phyloP scores from a whole-genome alignment of 1,139 yeast genomes.

The Protomyces macrosporus region DNA sequence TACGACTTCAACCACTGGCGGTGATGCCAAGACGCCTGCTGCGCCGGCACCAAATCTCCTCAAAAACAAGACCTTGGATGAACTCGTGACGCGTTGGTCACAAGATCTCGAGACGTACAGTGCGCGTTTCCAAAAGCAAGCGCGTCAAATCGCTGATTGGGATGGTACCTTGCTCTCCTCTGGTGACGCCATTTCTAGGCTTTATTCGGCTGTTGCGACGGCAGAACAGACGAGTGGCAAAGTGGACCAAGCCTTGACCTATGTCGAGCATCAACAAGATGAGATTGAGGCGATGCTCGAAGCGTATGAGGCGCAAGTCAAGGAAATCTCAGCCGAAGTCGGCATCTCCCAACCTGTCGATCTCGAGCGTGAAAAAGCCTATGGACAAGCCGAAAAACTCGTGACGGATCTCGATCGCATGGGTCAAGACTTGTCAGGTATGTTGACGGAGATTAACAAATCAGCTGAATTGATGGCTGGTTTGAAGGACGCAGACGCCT shows the following conservation, averaged over 20 bases:
- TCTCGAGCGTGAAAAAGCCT: constrained; percentile 85
- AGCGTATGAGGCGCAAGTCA: constrained; percentile 82
- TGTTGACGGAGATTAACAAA: constrained; percentile 79
- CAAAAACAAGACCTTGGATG: constrained; percentile 88
- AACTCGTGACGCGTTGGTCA: constrained; percentile 89
- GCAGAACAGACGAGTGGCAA: constrained; percentile 83
- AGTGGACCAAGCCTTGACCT: constrained; percentile 79
- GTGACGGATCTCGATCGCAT: constrained; percentile 75
- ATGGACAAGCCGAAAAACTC: constrained; percentile 69
- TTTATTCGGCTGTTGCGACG: constrained; percentile 69
- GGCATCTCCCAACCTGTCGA: constrained; percentile 50
- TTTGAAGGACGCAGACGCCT: constrained; percentile 42
- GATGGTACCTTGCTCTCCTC: constrained; percentile 77
- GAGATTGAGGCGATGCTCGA: constrained; percentile 79
- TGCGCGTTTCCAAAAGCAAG: constrained; percentile 68
- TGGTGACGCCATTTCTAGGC: constrained; percentile 74
- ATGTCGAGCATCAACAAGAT: constrained; percentile 86
- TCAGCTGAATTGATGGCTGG: constrained; percentile 79
- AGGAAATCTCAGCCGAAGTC: constrained; percentile 40
- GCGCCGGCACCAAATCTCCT: constrained; percentile 59
- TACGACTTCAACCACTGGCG: neutral
- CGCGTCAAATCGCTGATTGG: constrained; percentile 73
- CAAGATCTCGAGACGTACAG: constrained; percentile 71
- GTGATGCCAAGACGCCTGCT: constrained; percentile 30
- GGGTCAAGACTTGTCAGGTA: constrained; percentile 67